Conservation (phyloP, 768 basidiomycete species). For the Erythrobasidium yunnanense region DNA sequence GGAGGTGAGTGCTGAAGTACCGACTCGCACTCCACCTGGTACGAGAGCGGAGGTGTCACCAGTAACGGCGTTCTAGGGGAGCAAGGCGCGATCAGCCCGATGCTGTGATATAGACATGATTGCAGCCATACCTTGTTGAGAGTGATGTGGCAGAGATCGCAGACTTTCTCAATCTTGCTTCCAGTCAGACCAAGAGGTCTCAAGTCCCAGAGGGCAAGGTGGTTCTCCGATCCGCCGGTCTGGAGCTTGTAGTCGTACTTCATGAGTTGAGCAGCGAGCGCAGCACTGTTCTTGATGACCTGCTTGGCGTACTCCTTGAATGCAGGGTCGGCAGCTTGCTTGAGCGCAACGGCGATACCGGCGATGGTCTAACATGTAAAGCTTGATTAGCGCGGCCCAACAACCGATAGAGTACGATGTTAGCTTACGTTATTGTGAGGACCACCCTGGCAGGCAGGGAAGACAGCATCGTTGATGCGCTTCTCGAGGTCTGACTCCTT, state of each 20-base stretch:
- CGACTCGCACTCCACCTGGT: slow-evolving; percentile 93
- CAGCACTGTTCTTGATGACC: slow-evolving; percentile 75
- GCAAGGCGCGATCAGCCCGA: too few relatives aligned
- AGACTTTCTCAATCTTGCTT: slow-evolving; percentile 95
- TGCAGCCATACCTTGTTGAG: slow-evolving; percentile 87
- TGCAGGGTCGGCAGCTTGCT: slow-evolving; percentile 76
- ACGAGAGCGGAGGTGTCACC: slow-evolving; percentile 91
- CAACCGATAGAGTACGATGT: slow-evolving; percentile 2
- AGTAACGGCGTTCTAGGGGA: slow-evolving; percentile 92
- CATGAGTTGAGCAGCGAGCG: slow-evolving; percentile 62
- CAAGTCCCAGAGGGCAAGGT: slow-evolving; percentile 90
- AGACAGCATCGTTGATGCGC: slow-evolving; percentile 93
- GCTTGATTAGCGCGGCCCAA: background rate
- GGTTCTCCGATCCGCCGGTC: slow-evolving; percentile 93
- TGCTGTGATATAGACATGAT: too few relatives aligned
- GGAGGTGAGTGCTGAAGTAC: slow-evolving; percentile 85
- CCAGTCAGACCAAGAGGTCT: slow-evolving; percentile 92
- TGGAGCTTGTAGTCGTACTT: slow-evolving; percentile 87
- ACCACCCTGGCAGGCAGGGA: slow-evolving; percentile 99
- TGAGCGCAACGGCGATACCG: slow-evolving; percentile 79
- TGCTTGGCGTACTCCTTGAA: slow-evolving; percentile 89
- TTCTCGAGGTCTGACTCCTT: slow-evolving; percentile 84
- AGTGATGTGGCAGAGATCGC: slow-evolving; percentile 90
- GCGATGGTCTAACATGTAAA: slow-evolving; percentile 66
- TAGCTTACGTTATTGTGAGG: slow-evolving; percentile 85